Evolutionary conservation across 1,139 yeast species (phyloP).

Genomic region (Blastobotrys raffinosifermentans): DNA sequence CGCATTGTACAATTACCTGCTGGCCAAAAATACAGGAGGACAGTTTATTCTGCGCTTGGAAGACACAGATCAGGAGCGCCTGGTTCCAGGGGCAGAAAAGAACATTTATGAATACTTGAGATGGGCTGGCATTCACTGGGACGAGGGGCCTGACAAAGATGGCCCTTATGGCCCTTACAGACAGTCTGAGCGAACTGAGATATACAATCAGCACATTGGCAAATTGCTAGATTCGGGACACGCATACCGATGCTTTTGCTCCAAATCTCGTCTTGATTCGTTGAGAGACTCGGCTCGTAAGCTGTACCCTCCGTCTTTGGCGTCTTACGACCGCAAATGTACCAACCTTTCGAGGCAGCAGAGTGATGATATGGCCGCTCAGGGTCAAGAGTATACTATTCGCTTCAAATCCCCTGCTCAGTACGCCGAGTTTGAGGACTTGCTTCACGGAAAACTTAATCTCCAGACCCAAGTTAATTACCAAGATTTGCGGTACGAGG

Average conservation of each 20-base stretch:
- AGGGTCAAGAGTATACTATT: constrained; percentile 32
- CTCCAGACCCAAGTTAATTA: constrained; percentile 75
- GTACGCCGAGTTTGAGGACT: constrained; percentile 64
- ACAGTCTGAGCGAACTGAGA: constrained; percentile 70
- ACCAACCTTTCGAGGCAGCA: constrained; percentile 40
- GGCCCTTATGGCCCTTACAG: constrained; percentile 72
- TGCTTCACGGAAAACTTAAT: constrained; percentile 69
- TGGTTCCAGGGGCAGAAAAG: constrained; percentile 75
- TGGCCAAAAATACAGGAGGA: constrained; percentile 78
- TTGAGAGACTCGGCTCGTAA: constrained; percentile 67
- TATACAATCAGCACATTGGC: constrained; percentile 56
- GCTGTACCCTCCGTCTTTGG: constrained; percentile 83
- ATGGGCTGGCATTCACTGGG: constrained; percentile 73
- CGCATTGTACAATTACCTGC: constrained; percentile 78
- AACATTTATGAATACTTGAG: constrained; percentile 67
- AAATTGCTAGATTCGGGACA: constrained; percentile 52
- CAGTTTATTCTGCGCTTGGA: constrained; percentile 76
- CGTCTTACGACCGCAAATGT: constrained; percentile 86
- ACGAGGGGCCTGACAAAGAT: constrained; percentile 74
- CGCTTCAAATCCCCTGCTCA: constrained; percentile 55
- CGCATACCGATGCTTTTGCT: constrained; percentile 84
- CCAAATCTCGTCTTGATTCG: constrained; percentile 66
- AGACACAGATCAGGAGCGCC: constrained; percentile 80
- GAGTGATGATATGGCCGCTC: constrained; percentile 32
- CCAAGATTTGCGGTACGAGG: constrained; percentile 73